Percentiles rank a stretch among this genome's conserved stretches.
Conservation (phyloP, 2,329 filamentous ascomycete genomes). For the Fusarium incarnatum region DNA sequence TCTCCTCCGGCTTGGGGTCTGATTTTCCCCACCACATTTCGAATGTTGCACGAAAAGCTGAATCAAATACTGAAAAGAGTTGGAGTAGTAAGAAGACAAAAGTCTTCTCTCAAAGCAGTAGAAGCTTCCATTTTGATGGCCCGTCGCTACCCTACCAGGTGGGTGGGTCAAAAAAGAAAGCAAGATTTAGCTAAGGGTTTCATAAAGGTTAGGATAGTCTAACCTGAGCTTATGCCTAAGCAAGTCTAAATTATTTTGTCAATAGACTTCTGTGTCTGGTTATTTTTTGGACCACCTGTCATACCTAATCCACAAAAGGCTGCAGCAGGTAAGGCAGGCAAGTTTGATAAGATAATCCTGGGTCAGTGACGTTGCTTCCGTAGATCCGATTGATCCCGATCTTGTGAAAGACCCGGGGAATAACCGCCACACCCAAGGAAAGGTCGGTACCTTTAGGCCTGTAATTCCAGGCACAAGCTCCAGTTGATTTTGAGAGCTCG, state of each 20-base stretch:
- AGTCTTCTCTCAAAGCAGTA: conserved; percentile 7
- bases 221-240: too few species aligned
- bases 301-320: conserved; percentile 11
- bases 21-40: conserved; percentile 60
- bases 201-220: too few species aligned
- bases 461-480: conserved; percentile 50
- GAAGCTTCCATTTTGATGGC: conserved; percentile 35
- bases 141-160: conserved; percentile 20
- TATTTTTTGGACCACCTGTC: too few species aligned
- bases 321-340: conserved; percentile 1
- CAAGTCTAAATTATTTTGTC: too few species aligned
- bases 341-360: background rate
- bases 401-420: conserved; percentile 42
- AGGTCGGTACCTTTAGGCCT: conserved; percentile 43
- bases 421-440: conserved; percentile 39
- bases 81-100: background rate
- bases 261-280: too few species aligned
- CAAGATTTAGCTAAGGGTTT: too few species aligned
- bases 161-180: too few species aligned
- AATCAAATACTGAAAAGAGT: background rate
- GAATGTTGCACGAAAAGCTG: background rate
- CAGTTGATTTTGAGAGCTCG: conserved; percentile 45
- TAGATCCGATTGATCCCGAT: conserved; percentile 45
- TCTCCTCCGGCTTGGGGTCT: conserved; percentile 50
- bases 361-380: conserved; percentile 40